Base-by-base conservation (phyloP, 495 filamentous ascomycete genomes). In the Podospora conica region DNA sequence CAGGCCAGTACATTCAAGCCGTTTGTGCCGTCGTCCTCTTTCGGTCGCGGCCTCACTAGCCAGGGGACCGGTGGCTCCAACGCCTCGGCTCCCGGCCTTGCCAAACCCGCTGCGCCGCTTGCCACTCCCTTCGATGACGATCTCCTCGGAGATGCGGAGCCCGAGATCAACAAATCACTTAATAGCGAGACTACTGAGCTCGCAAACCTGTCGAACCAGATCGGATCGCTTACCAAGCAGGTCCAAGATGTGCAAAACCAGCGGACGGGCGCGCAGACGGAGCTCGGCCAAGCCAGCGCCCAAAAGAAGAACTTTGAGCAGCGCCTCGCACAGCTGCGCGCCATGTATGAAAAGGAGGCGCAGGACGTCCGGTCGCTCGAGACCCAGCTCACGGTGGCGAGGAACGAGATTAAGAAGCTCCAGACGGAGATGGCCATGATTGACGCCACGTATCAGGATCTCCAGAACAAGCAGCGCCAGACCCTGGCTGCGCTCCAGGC, bases 131-230 rank as follows among this genome's bases (percentile, higher is more conserved):
- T 84, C 20, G 83, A 90, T 66, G 93, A 98, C 70, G 96, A 98
- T 78, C 83, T 98, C n/a, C 85, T 98, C 10, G 95, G 96, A 22
- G 95, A 97, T 67, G 90, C 89, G 64, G 95, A 98, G 65, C 91
- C 91, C 3, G 93, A 97, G 74, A 85, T 93, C 58, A 92, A 86
- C 73, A 96, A 90, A 74, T 94, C 89, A 72, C 78, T 98, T 57
- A 93, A 87, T 0, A 87, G 86, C 65, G 95, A 98, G 75, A 95
- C 92, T 5, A 88, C 90, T 1, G 95, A 98, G 72, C 82, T 98
- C n/a, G 95, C 93, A 28, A 98, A 98, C 71, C 78, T 98, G 63
- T 97, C 93, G 7, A 98, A 96, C 75, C 94, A 98, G 75, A 90
- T 98, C 64, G 88, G 92, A 7, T 91, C 88, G 8, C 77, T 98